Conservation (phyloP, 305 asterid species). For the Fraxinus paxiana region DNA sequence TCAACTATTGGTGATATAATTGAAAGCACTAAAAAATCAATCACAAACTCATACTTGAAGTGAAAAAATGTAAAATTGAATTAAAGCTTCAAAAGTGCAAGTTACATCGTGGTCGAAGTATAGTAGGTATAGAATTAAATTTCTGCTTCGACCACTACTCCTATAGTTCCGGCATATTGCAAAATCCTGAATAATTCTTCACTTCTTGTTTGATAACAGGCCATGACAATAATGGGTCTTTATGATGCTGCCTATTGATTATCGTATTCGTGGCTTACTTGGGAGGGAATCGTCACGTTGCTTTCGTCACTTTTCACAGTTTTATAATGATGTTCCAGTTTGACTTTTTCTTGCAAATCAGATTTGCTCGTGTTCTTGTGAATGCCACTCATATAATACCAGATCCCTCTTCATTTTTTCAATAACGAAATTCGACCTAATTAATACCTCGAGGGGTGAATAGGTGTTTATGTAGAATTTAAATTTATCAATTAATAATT, state of each 20-base stretch:
- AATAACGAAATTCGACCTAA: too few relatives aligned
- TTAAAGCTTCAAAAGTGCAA: too few relatives aligned
- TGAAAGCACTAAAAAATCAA: not conserved
- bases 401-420: too few relatives aligned
- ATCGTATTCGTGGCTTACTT: slow-evolving; percentile 66
- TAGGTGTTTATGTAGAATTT: too few relatives aligned
- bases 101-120: too few relatives aligned
- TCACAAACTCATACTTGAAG: too few relatives aligned
- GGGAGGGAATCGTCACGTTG: slow-evolving; percentile 64
- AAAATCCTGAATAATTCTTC: slow-evolving; percentile 15
- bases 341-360: slow-evolving; percentile 61
- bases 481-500: too few relatives aligned
- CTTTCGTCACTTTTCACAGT: slow-evolving; percentile 57
- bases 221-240: slow-evolving; percentile 89
- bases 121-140: too few relatives aligned
- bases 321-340: slow-evolving; percentile 68
- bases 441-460: too few relatives aligned
- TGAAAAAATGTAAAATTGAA: too few relatives aligned
- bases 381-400: too few relatives aligned
- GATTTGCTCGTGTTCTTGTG: slow-evolving; percentile 50
- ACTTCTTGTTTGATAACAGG: slow-evolving; percentile 38
- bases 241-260: slow-evolving; percentile 81
- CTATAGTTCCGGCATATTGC: slow-evolving; percentile 12
- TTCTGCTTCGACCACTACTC: not conserved
- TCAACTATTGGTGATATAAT: not conserved